Percentiles rank a stretch among this genome's conserved stretches.
Conservation (phyloP, 2,329 filamentous ascomycete genomes). For the Ceratocystis destructans region DNA sequence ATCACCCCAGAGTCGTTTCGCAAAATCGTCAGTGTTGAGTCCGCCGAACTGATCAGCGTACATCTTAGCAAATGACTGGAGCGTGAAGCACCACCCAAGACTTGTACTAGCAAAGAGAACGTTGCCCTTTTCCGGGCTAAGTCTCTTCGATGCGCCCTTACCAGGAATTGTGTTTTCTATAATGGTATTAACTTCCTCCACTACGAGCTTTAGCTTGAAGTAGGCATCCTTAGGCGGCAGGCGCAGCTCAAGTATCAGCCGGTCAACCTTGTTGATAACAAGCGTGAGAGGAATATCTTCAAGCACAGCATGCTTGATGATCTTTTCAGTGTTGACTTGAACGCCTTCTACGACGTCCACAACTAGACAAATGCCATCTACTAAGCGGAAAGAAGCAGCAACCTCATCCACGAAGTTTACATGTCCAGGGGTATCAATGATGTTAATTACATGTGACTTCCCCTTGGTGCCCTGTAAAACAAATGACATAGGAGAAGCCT, state of each 20-base stretch:
- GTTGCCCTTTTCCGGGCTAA: conserved; percentile 95
- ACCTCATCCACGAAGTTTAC: conserved; percentile 98
- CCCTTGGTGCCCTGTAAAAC: conserved; percentile 77
- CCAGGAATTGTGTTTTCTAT: conserved; percentile 81
- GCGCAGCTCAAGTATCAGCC: conserved; percentile 84
- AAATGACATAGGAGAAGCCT: conserved; percentile 86
- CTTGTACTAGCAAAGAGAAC: conserved; percentile 90
- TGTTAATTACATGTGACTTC: conserved; percentile 90
- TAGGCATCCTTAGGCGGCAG: conserved; percentile 91
- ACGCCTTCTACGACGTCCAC: conserved; percentile 98
- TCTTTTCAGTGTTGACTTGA: conserved; percentile 93
- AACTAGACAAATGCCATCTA: conserved; percentile 82
- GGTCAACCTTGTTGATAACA: conserved; percentile 94
- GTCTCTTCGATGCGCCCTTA: conserved; percentile 59
- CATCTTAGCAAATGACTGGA: conserved; percentile 91
- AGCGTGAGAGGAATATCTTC: conserved; percentile 80
- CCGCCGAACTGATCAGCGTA: conserved; percentile 79
- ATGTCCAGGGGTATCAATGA: conserved; percentile 91
- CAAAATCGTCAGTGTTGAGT: conserved; percentile 71
- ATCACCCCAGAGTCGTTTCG: conserved; percentile 81
- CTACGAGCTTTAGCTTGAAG: conserved; percentile 97
- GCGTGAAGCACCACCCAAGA: conserved; percentile 94
- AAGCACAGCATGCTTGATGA: conserved; percentile 87
- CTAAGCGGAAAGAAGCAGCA: conserved; percentile 70
- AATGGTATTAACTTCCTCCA: conserved; percentile 92